Evolutionary conservation across 768 basidiomycete species (phyloP), one percentile per base, ranked within the genome.

Genomic region (Imleria badia): DNA sequence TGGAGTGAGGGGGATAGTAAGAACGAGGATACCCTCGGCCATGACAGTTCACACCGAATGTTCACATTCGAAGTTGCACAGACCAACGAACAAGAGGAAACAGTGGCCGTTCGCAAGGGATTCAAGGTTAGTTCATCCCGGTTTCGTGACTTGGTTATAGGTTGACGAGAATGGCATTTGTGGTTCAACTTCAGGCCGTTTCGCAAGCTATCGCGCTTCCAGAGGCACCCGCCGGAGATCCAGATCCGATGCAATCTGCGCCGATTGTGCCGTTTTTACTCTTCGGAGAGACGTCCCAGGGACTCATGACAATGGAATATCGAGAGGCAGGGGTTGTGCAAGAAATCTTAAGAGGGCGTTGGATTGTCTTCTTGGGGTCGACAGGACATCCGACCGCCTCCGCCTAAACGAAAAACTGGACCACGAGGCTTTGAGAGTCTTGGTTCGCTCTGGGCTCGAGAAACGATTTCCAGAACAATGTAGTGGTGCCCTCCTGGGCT

Each of bases 1-100:
- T 84, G 77, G 77, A 67, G 61, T 13, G 71, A 76, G n/a, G n/a
- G n/a, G n/a, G n/a, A n/a, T n/a, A n/a, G n/a, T n/a, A n/a, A n/a
- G n/a, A n/a, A n/a, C n/a, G 72, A 76, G 3, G 54, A 61, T 7
- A 66, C 63, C 0, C 26, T 66, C 7, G 76, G 75, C 0, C 70
- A 79, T 6, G 75, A 77, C 14, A 72, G 74, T 13, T 69, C 66
- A 3, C 81, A 81, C 33, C 72, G 82, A 10, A 64, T 84, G 51
- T 81, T 79, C 60, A 75, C 74, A 1, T 85, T 81, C 50, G 76
- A 79, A 42, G 83, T 85, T 1, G 65, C 73, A 0, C 81, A 84
- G 63, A 81, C 77, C 8, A 75, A 75, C n/a, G 80, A 83, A 45
- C 78, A 83, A 56, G 81, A 81, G 49, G 83, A 83, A 59, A 71